Conservation (phyloP, 1,284 basidiomycete species). For the Cutaneotrichosporon mucoides region DNA sequence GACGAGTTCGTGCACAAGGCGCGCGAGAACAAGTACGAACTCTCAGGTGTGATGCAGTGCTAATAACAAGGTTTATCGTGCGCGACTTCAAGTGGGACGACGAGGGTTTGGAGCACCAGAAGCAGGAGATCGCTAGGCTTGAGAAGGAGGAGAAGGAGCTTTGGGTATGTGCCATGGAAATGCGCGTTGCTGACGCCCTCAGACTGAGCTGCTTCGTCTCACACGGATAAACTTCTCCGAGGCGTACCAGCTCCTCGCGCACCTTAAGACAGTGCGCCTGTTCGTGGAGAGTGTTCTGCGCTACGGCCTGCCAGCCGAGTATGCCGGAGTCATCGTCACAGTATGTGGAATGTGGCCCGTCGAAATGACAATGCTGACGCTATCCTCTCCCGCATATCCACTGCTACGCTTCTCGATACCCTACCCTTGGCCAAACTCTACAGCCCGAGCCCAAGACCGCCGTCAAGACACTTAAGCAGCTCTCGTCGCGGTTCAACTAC, state of each 20-base stretch:
- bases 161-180: constrained; percentile 64
- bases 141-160: constrained; percentile 91
- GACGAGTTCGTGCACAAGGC: constrained; percentile 94
- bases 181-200: background rate
- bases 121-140: constrained; percentile 72
- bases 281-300: constrained; percentile 94
- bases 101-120: constrained; percentile 74
- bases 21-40: constrained; percentile 78
- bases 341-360: constrained; percentile 50
- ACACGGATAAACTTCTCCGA: constrained; percentile 96
- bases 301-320: constrained; percentile 92
- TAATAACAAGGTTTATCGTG: constrained; percentile 65
- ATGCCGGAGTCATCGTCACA: constrained; percentile 75
- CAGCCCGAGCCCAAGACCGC: constrained; percentile 83
- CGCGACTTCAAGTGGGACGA: constrained; percentile 94
- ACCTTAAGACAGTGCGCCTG: constrained; percentile 84
- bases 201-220: constrained; percentile 92
- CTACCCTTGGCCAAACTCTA: background rate
- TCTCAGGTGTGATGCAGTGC: too few relatives aligned
- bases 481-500: constrained; percentile 76
- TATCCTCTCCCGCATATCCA: too few relatives aligned
- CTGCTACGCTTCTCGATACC: too few relatives aligned
- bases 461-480: constrained; percentile 69
- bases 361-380: too few relatives aligned
- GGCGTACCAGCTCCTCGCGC: constrained; percentile 88